Percentiles rank a stretch among this genome's conserved stretches.
Evolutionary conservation across 2,329 filamentous ascomycete genomes (phyloP).

Genomic region (Curvularia verruculosa): DNA sequence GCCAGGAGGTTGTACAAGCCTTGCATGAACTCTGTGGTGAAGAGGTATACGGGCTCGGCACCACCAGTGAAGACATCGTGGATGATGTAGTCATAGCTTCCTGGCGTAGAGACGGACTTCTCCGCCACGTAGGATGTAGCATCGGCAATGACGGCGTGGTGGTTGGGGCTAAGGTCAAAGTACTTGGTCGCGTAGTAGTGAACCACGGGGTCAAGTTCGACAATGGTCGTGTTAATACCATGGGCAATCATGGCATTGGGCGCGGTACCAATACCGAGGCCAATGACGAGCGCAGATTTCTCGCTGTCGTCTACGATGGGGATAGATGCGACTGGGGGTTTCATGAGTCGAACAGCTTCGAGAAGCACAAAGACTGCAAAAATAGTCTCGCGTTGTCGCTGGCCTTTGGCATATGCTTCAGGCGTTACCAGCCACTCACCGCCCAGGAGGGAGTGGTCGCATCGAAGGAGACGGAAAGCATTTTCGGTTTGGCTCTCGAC

Average conservation of each 20-base stretch:
- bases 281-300: conserved; percentile 83
- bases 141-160: conserved; percentile 80
- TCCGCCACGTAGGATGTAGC: conserved; percentile 71
- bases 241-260: conserved; percentile 86
- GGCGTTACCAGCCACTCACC: conserved; percentile 80
- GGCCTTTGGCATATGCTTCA: conserved; percentile 47
- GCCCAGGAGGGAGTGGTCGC: conserved; percentile 91
- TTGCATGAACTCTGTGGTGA: conserved; percentile 82
- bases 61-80: conserved; percentile 98
- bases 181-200: conserved; percentile 82
- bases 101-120: conserved; percentile 54
- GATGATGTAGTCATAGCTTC: conserved; percentile 84
- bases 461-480: conserved; percentile 82
- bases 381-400: conserved; percentile 77
- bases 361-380: conserved; percentile 97
- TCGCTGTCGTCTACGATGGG: conserved; percentile 62
- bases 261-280: conserved; percentile 89
- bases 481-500: conserved; percentile 71
- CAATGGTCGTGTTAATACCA: conserved; percentile 88
- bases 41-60: conserved; percentile 85
- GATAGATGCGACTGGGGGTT: conserved; percentile 46
- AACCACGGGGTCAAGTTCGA: conserved; percentile 92
- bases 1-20: conserved; percentile 74
- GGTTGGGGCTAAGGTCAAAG: conserved; percentile 78
- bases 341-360: conserved; percentile 83